phyloP scores from a whole-genome alignment of 1,139 yeast species.

The Suhomyces panamericanus region DNA sequence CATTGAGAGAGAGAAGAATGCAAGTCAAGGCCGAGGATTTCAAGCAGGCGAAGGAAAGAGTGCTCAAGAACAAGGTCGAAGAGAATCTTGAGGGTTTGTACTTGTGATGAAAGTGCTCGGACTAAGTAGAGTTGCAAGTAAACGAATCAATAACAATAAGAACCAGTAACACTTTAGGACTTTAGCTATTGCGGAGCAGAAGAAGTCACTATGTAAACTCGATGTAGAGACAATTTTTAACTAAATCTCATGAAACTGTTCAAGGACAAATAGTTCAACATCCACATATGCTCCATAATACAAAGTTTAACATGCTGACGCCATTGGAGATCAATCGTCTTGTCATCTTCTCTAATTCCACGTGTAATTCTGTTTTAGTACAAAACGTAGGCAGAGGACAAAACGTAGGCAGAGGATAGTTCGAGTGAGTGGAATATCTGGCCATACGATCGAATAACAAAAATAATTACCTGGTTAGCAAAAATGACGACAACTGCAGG shows the following conservation, averaged over 20 bases:
- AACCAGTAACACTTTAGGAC: too few relatives aligned
- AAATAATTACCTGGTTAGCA: not conserved
- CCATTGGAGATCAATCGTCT: too few relatives aligned
- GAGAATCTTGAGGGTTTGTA: conserved; percentile 95
- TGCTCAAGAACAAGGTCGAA: conserved; percentile 95
- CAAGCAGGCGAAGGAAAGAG: conserved; percentile 93
- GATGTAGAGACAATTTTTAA: too few relatives aligned
- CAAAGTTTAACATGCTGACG: too few relatives aligned
- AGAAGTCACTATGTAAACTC: too few relatives aligned
- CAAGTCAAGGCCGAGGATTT: conserved; percentile 95
- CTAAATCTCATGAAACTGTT: too few relatives aligned
- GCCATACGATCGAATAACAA: not conserved
- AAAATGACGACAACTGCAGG: conserved; percentile 44
- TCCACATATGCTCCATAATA: too few relatives aligned
- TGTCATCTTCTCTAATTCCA: too few relatives aligned
- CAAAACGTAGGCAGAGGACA: too few relatives aligned
- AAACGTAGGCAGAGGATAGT: too few relatives aligned
- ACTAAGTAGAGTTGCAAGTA: not conserved
- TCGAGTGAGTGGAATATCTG: not conserved
- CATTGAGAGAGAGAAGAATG: conserved; percentile 97
- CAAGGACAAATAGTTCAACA: not conserved
- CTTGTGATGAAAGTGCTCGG: conserved; percentile 42
- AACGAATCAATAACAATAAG: not conserved
- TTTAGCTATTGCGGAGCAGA: too few relatives aligned
- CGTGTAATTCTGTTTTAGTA: not conserved